Base-by-base conservation (phyloP, 306 rosid species). In the Begonia masoniana region DNA sequence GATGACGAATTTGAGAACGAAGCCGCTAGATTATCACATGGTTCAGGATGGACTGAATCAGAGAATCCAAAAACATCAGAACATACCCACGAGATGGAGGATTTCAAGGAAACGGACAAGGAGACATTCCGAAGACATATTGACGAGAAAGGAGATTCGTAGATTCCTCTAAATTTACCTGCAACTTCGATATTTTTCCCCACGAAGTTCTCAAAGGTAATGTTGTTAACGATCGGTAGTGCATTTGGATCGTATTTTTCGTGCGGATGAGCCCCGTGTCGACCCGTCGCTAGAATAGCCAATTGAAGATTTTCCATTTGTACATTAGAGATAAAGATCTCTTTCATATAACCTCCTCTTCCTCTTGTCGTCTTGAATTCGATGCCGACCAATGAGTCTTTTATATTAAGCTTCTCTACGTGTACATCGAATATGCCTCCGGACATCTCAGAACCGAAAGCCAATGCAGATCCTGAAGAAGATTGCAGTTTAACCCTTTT, bases 381-480 rank as follows among this genome's bases (percentile, higher is more conserved):
- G 49, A 82, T 62, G 36, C 83, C 85, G 21, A 59, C 52, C 5
- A 41, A 19, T 4, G 91, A 82, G 63, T 82, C 45, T 43, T 7
- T 13, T 41, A 82, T 46, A 21, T 15, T 67, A 42, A 82, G 59
- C n/a, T 59, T 56, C 55, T 82, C 77, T 11, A 47, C 78, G 15
- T 23, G 57, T 52, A 78, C 13, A 31, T 57, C 26, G 2, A 78
- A 76, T 59, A 82, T 71, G 41, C 91, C 91, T 65, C 85, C 83
- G 7, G 91, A 82, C 85, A 82, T 82, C 61, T 78, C 83, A 54
- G 80, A 78, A 6, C 85, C 83, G 49, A 78, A 62, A 12, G 85
- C 83, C 15, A 82, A 39, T 56, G 83, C 75, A 0, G 85, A 74
- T 41, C 91, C 82, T 1, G 61, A 60, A 41, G 73, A 63, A 36